Evolutionary conservation across 2,329 filamentous ascomycete genomes (phyloP), one percentile per base, ranked within the genome.

Genomic region (Colletotrichum cuscutae): DNA sequence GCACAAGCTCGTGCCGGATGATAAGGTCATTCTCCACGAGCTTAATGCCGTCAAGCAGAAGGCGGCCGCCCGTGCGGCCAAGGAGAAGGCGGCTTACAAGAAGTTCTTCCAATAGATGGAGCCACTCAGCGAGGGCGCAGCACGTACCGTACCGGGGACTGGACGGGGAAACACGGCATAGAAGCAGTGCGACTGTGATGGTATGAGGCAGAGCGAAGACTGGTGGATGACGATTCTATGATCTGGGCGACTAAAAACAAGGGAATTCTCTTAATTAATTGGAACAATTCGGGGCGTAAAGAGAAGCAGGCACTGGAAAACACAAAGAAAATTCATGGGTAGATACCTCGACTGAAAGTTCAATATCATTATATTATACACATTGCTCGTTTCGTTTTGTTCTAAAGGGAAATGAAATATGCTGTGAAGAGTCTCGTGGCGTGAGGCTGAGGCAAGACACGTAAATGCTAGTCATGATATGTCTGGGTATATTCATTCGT

Each of bases 61-160:
- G 78, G 89, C 93, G 30, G 88, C 90, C 12, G 93, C 92, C 71
- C 89, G 93, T 74, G 88, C 91, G 74, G 93, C 93, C 81, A 97
- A 95, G 90, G 94, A 98, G 87, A 97, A 95, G 89, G 94, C 94
- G 77, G 93, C 92, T 6, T 97, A 96, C 82, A 94, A 93, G 86
- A 98, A 97, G 86, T 97, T 97, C 84, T 98, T 98, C 81, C 82
- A 86, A 53, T 91, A 63, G 24, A 46, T 60, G n/a, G 60, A 62
- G 28, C 35, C 22, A 28, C 13, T 65, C 32, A 24, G 59, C 19
- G n/a, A 49, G 42, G 19, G 19, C 42, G 19, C 19, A 22, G 19
- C 42, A 49, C 19, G 19, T 49, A 49, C 19, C 42, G 42, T 22
- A 22, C 19, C 42, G 19, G 19, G 8, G 1, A 11, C 7, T 22